These are phyloP conservation scores for Pinus taeda DNA, from an alignment of 75 land plant genomes.

Conservation along the genomic window DNA sequence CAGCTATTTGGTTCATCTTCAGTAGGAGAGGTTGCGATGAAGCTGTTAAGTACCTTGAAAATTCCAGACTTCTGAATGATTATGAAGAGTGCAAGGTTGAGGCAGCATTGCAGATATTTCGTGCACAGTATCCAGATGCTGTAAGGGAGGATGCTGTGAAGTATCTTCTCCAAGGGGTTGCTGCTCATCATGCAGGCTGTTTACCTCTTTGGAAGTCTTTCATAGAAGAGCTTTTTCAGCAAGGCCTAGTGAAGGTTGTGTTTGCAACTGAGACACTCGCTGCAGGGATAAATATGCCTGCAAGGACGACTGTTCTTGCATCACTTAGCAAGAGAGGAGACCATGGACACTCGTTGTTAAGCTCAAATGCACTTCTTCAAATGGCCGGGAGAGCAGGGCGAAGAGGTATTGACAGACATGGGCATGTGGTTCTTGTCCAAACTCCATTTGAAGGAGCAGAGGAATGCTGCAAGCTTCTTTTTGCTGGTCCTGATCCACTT, in stretches of 20 bases:
- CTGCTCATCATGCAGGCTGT: conserved; percentile 99
- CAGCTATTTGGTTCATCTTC: conserved; percentile 98
- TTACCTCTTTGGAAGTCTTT: conserved; percentile 97
- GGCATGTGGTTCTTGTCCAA: conserved; percentile 89
- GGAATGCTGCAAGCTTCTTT: conserved; percentile 89
- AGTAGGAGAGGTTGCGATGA: conserved; percentile 98
- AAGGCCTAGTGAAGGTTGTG: conserved; percentile 89
- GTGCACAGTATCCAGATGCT: conserved; percentile 84
- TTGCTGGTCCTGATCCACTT: conserved; percentile 88
- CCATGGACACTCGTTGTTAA: conserved; percentile 59
- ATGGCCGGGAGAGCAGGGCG: conserved; percentile 99
- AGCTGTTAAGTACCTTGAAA: conserved; percentile 81
- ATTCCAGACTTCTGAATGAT: conserved; percentile 58
- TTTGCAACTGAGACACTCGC: conserved; percentile 99
- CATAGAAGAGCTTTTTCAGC: conserved; percentile 90
- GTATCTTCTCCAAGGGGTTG: conserved; percentile 78
- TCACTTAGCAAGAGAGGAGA: conserved; percentile 87
- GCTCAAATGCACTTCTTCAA: conserved; percentile 88
- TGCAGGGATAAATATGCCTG: conserved; percentile 99
- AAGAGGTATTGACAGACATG: conserved; percentile 88
- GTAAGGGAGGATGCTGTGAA: conserved; percentile 72
- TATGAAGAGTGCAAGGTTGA: conserved; percentile 70
- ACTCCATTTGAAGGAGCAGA: conserved; percentile 99
- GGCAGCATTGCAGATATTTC: conserved; percentile 61
- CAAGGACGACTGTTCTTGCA: conserved; percentile 88